These are phyloP conservation scores for Chamaecyparis obtusa DNA, from an alignment of 75 land plant genomes.

Conservation along the genomic window DNA sequence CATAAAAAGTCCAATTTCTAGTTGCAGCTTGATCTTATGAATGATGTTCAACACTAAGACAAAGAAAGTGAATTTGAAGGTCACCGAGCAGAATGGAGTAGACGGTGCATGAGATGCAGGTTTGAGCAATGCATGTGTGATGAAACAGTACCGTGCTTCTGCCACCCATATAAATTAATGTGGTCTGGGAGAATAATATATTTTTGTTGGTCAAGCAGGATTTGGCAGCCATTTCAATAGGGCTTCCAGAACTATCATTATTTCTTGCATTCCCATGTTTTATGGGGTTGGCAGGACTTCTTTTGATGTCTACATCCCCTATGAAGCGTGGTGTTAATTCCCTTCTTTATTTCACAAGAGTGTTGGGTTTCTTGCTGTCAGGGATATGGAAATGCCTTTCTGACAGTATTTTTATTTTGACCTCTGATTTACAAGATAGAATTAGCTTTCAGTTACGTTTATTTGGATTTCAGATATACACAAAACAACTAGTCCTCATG, in stretches of 20 bases:
- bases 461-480: too few relatives aligned
- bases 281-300: not conserved
- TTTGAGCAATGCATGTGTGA: not conserved
- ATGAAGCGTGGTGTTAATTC: not conserved
- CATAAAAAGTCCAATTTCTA: not conserved
- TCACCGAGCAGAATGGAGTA: not conserved
- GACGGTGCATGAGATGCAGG: not conserved
- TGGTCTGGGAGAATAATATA: not conserved
- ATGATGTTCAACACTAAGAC: not conserved
- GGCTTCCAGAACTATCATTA: not conserved
- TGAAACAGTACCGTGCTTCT: not conserved
- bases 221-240: not conserved
- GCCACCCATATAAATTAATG: not conserved
- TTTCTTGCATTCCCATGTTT: not conserved
- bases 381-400: not conserved
- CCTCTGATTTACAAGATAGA: too few relatives aligned
- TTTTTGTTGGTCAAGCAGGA: too few relatives aligned
- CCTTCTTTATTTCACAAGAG: not conserved
- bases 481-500: too few relatives aligned
- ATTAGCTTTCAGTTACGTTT: too few relatives aligned
- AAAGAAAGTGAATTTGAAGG: not conserved
- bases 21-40: not conserved
- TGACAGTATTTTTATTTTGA: too few relatives aligned
- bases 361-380: too few relatives aligned
- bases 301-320: not conserved